Evolutionary conservation across 1,284 basidiomycete species (phyloP).

Genomic region (Hymenochaete sp.): DNA sequence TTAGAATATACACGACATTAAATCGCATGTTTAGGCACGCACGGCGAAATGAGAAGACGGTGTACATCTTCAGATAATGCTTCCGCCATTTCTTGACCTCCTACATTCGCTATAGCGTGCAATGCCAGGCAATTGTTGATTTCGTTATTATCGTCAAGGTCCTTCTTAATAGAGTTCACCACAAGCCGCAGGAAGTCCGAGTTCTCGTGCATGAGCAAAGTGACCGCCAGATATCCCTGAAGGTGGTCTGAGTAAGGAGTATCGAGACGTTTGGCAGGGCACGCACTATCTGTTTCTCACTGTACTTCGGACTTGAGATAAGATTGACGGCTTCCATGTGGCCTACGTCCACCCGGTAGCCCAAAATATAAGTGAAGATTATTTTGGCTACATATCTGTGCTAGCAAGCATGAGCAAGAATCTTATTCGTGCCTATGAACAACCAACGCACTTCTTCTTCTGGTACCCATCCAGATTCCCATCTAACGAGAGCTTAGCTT

Average conservation of each 20-base stretch:
- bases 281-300: conserved; percentile 97
- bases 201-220: conserved; percentile 96
- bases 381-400: conserved; percentile 89
- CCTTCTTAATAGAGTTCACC: conserved; percentile 97
- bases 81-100: conserved; percentile 97
- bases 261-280: neutral
- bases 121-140: conserved; percentile 94
- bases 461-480: conserved; percentile 97
- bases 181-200: conserved; percentile 93
- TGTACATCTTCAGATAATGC: conserved; percentile 90
- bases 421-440: too few relatives aligned
- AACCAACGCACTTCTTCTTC: conserved; percentile 86
- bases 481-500: conserved; percentile 43
- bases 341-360: conserved; percentile 97
- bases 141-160: conserved; percentile 92
- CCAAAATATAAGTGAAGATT: conserved; percentile 97
- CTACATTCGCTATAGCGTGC: conserved; percentile 97
- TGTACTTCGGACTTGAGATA: conserved; percentile 92
- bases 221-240: conserved; percentile 95
- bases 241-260: conserved; percentile 6
- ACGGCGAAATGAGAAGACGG: conserved; percentile 93
- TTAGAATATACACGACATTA: conserved; percentile 16
- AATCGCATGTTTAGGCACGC: conserved; percentile 27
- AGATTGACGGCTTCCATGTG: conserved; percentile 99
- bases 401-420: conserved; percentile 18